Evolutionary conservation across 768 basidiomycete species (phyloP).

Genomic region (Paxillus rubicundulus): DNA sequence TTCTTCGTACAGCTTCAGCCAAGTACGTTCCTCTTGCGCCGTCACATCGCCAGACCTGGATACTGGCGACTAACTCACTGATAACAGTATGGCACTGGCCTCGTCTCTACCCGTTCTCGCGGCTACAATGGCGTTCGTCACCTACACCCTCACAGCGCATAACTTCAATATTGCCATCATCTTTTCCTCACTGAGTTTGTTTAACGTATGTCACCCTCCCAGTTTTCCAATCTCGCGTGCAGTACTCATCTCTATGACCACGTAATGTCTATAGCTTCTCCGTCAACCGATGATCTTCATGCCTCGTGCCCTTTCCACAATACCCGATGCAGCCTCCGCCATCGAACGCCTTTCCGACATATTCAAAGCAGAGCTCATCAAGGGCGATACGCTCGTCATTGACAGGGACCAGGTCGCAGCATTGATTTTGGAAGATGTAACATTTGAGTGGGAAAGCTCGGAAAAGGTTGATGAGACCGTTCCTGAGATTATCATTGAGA

Average conservation of each 20-base stretch:
- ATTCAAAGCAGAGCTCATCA: constrained; percentile 48
- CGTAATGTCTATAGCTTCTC: constrained; percentile 43
- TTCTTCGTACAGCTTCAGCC: constrained; percentile 58
- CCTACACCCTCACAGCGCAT: constrained; percentile 54
- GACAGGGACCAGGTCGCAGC: constrained; percentile 47
- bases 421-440: constrained; percentile 49
- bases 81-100: constrained; percentile 47
- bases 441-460: constrained; percentile 63
- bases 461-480: constrained; percentile 5
- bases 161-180: constrained; percentile 64
- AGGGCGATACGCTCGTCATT: constrained; percentile 40
- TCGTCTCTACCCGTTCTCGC: constrained; percentile 62
- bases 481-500: not conserved
- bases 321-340: constrained; percentile 64
- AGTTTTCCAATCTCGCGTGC: not conserved
- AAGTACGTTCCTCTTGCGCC: constrained; percentile 41
- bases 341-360: constrained; percentile 48
- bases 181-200: constrained; percentile 63
- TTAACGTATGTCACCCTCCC: constrained; percentile 38
- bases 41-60: not conserved
- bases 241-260: too few species aligned
- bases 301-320: constrained; percentile 58
- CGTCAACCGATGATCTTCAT: constrained; percentile 70
- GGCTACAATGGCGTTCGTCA: constrained; percentile 63
- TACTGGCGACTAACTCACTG: constrained; percentile 3